phyloP scores from a whole-genome alignment of 352 stramenopile genomes.

The Globisporangium nodosum region DNA sequence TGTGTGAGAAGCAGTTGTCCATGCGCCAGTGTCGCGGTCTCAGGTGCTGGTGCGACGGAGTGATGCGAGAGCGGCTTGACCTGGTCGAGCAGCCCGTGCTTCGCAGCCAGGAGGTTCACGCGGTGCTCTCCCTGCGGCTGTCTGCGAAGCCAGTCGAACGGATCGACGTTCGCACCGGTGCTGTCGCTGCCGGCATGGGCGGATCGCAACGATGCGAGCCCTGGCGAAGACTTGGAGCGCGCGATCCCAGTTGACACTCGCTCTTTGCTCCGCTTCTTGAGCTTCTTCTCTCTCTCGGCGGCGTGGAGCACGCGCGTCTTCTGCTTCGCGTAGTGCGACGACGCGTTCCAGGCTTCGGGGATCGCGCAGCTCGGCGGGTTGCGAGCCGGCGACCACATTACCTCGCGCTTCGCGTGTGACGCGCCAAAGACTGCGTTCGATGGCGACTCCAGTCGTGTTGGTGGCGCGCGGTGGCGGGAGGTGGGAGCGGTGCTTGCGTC shows the following conservation, averaged over 20 bases:
- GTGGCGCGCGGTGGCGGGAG: neutral
- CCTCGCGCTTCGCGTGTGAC: slow-evolving; percentile 28
- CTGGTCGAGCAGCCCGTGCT: slow-evolving; percentile 34
- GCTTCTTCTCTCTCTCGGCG: slow-evolving; percentile 17
- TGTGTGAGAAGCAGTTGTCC: neutral
- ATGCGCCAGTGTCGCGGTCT: neutral
- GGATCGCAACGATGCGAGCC: slow-evolving; percentile 1
- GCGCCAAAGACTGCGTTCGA: slow-evolving; percentile 39
- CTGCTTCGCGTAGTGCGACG: slow-evolving; percentile 47
- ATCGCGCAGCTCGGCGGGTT: slow-evolving; percentile 27
- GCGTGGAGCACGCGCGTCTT: slow-evolving; percentile 32
- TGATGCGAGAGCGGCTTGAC: slow-evolving; percentile 20
- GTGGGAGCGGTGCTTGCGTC: slow-evolving; percentile 14
- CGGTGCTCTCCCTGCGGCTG: slow-evolving; percentile 47
- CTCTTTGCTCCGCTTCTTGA: neutral
- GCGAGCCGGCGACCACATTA: slow-evolving; percentile 45
- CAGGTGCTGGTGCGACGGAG: neutral
- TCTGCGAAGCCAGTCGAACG: slow-evolving; percentile 53
- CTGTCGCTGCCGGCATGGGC: neutral
- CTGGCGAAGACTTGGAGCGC: slow-evolving; percentile 1
- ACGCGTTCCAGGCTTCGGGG: slow-evolving; percentile 48
- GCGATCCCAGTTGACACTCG: neutral
- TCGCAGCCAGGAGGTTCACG: slow-evolving; percentile 37
- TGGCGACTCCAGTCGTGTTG: slow-evolving; percentile 15
- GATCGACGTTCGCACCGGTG: slow-evolving; percentile 28